Base-by-base conservation (phyloP, 2,329 filamentous ascomycete genomes). In the Ascochyta koolunga region DNA sequence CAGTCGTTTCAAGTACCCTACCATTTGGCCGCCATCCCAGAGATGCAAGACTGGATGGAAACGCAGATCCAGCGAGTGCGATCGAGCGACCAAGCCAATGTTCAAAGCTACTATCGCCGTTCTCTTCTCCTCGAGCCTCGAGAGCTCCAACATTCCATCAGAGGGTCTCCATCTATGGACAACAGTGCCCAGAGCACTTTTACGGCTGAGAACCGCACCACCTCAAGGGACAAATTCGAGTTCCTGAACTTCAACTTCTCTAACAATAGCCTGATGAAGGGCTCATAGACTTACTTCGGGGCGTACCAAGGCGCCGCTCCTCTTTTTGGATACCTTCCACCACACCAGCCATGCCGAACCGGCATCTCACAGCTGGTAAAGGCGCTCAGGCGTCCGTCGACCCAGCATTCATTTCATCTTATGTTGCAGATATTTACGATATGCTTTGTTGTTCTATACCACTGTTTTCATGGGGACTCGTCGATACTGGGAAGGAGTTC, bases 1-100 rank as follows among this genome's bases (percentile, higher is more conserved):
- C 95, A 99, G 74, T 88, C 93, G 16, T 98, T 98, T 79, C 95
- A 99, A 76, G 90, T 96, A 18, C 91, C 93, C 0, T 98, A 98
- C 73, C 85, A 89, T 6, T 83, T 99, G 16, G 83, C 84, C 1
- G 89, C 95, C 69, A 81, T 98, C 4, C 86, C 90, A 0, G 93
- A 98, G 66, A 83, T 99, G 72, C 93, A 98, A 72, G 88, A 93
- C 21, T 99, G 93, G 93, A 86, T 99, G 73, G 86, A 93, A 58
- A 83, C 86, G 19, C 90, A 97, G 73, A 86, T 97, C 44, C 79
- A 85, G 40, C 86, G 89, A 24, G 90, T 97, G 39, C 89, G 89
- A 13, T 82, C 78, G 11, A 82, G 79, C 18, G 84, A 86, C 47
- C 82, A 86, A 50, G 82, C 83, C 56, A 86, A 85, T 64, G 82